Percentiles rank a stretch among this genome's conserved stretches.
Evolutionary conservation across 352 stramenopile species (phyloP).

Genomic region (Globisporangium acanthophoron): DNA sequence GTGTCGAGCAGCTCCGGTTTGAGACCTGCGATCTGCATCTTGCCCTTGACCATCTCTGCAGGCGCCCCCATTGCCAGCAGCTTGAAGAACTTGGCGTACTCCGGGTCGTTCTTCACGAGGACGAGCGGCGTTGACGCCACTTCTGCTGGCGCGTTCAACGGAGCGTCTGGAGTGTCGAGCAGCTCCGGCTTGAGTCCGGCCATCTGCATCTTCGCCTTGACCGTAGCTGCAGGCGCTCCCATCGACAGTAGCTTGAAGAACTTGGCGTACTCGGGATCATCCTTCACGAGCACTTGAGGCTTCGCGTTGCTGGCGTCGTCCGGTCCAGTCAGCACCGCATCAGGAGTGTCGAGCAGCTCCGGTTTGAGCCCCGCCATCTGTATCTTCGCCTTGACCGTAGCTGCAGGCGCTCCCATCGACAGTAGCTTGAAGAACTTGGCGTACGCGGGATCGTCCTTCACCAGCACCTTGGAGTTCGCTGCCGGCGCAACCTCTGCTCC

Average conservation of each 20-base stretch:
- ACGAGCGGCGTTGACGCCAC: conserved; percentile 1
- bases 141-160: conserved; percentile 10
- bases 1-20: conserved; percentile 43
- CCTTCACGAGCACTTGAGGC: conserved; percentile 40
- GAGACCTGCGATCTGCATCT: conserved; percentile 62
- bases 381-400: conserved; percentile 60
- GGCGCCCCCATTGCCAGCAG: conserved; percentile 55
- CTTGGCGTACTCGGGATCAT: conserved; percentile 56
- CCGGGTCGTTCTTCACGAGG: conserved; percentile 46
- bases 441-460: conserved; percentile 59
- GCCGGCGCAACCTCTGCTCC: background rate
- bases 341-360: conserved; percentile 66
- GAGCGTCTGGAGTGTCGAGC: conserved; percentile 11
- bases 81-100: conserved; percentile 78
- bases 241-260: conserved; percentile 72
- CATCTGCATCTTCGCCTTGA: conserved; percentile 62
- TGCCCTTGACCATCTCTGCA: conserved; percentile 43
- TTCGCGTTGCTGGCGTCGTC: conserved; percentile 5
- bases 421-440: conserved; percentile 71
- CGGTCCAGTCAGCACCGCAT: conserved; percentile 26
- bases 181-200: conserved; percentile 50
- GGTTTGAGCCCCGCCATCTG: conserved; percentile 45
- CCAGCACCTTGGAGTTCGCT: conserved; percentile 25
- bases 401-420: conserved; percentile 45
- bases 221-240: conserved; percentile 40